Evolutionary conservation across 108 stramenopile genomes (phyloP), one percentile per base, ranked within the genome.

Genomic region (Fragilaria radians): DNA sequence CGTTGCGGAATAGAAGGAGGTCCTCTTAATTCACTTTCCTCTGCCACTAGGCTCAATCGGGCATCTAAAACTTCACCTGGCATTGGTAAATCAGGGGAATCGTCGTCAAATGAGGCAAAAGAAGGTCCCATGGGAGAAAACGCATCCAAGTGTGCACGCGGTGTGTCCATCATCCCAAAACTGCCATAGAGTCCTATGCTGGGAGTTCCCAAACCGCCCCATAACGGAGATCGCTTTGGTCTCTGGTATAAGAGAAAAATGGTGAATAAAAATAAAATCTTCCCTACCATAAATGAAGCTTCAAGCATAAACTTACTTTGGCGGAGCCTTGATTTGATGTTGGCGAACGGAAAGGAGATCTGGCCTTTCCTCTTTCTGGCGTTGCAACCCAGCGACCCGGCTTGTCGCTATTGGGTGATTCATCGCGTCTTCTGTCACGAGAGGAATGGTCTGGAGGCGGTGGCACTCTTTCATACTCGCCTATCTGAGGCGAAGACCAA

Each of bases 101-200:
- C 28, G 7, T 46, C 55, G 19, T 32, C 32, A 24, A 74, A 61
- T 1, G 53, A 23, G 11, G 66, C 32, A 36, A 74, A 61, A 1
- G 53, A 23, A 9, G 66, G 64, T 30, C 74, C 70, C 69, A 71
- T 69, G 11, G 75, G 75, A 9, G 75, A 76, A 57, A 66, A 76
- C 23, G 63, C 70, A 9, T 46, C 52, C 7, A 21, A 24, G 1
- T 57, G 55, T 4, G 59, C 68, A 28, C 52, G 54, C 5, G 75
- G 75, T 29, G 75, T 76, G 27, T 70, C 75, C 58, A 42, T 42
- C 55, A 77, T 61, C 1, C 65, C 73, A 65, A 77, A 77, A 47
- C 76, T 77, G 26, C 74, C 68, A 7, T 57, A 57, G 32, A 27
- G 18, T 18, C 55, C 55, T 27, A 57, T 57, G 3, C 31, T 36